Conservation (phyloP, 768 basidiomycete genomes). For the Mycena sanguinolenta region DNA sequence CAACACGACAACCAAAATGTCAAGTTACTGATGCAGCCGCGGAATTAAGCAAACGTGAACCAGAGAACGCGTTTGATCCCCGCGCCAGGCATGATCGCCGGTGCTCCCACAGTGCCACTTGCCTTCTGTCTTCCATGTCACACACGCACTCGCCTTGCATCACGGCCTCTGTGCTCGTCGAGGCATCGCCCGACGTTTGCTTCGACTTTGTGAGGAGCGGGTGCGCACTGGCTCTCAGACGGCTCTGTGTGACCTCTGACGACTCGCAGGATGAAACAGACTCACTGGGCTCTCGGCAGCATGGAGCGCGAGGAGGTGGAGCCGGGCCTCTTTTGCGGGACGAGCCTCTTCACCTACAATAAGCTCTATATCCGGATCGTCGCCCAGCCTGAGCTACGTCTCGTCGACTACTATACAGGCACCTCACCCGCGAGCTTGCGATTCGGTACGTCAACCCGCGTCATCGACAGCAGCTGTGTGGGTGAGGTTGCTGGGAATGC, state of each 20-base stretch:
- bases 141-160: constrained; percentile 29
- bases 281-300: constrained; percentile 30
- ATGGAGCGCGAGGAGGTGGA: constrained; percentile 30
- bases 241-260: constrained; percentile 28
- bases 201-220: constrained; percentile 28
- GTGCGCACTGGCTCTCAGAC: constrained; percentile 26
- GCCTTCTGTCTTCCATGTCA: constrained; percentile 29
- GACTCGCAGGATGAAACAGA: constrained; percentile 28
- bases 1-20: too few species aligned
- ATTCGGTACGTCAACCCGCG: constrained; percentile 27
- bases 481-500: constrained; percentile 26
- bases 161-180: constrained; percentile 28
- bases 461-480: constrained; percentile 28
- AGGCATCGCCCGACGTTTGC: constrained; percentile 27
- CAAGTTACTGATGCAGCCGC: too few species aligned
- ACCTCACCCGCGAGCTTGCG: constrained; percentile 28
- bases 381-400: constrained; percentile 27
- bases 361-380: constrained; percentile 29
- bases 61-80: constrained; percentile 27
- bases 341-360: constrained; percentile 29
- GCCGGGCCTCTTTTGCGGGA: constrained; percentile 29
- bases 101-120: constrained; percentile 27
- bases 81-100: constrained; percentile 25
- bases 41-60: constrained; percentile 14
- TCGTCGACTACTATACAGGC: constrained; percentile 30